Conservation (phyloP, 2,329 filamentous ascomycete genomes). For the Microcyclospora pomicola region DNA sequence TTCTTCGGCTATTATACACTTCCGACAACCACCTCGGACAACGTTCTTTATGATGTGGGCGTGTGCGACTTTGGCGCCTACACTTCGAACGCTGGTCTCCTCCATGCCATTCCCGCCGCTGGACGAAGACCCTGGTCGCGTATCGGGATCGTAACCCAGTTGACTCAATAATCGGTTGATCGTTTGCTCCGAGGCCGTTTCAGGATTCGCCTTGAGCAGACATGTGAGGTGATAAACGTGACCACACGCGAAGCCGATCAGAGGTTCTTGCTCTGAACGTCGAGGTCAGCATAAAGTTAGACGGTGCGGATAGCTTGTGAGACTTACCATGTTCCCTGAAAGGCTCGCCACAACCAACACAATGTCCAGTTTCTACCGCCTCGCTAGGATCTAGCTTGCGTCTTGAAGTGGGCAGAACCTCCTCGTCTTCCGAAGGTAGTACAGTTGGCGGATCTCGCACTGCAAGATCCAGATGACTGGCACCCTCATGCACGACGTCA, state of each 20-base stretch:
- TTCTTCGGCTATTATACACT: slow-evolving; percentile 6
- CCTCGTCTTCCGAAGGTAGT: slow-evolving; percentile 9
- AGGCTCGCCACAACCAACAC: slow-evolving; percentile 24
- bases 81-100: slow-evolving; percentile 41
- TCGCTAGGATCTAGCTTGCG: slow-evolving; percentile 12
- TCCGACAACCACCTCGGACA: slow-evolving; percentile 29
- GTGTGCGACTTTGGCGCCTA: slow-evolving; percentile 78
- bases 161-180: slow-evolving; percentile 23
- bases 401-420: slow-evolving; percentile 11
- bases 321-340: slow-evolving; percentile 26
- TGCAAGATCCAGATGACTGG: slow-evolving; percentile 20
- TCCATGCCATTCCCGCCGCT: slow-evolving; percentile 27
- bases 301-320: neutral
- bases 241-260: slow-evolving; percentile 69
- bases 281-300: neutral
- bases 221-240: slow-evolving; percentile 70
- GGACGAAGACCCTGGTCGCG: slow-evolving; percentile 8
- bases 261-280: slow-evolving; percentile 47
- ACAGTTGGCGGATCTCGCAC: slow-evolving; percentile 19
- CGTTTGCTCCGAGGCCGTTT: slow-evolving; percentile 24
- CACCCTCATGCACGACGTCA: slow-evolving; percentile 42
- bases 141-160: slow-evolving; percentile 25
- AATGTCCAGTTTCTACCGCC: slow-evolving; percentile 22
- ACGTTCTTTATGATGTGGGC: slow-evolving; percentile 63
- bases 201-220: slow-evolving; percentile 36